A percentile compares a stretch with the other conserved stretches of the same genome.
These are phyloP conservation scores for Penicillium sclerotiorum DNA, from an alignment of 2,329 filamentous ascomycete species.

Conservation along the genomic window DNA sequence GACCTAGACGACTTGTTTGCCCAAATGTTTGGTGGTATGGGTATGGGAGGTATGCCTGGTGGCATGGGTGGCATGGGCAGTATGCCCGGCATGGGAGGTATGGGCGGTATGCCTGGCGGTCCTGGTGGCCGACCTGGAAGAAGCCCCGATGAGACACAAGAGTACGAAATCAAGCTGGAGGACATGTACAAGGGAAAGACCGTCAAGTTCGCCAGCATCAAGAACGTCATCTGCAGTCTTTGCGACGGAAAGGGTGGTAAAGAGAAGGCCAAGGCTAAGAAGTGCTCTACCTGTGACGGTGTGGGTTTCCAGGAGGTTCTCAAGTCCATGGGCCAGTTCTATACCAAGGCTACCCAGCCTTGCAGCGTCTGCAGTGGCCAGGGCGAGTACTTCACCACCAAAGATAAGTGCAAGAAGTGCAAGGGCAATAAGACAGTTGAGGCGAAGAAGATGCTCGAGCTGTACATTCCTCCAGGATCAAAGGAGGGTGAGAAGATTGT, in stretches of 20 bases:
- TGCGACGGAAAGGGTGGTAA: constrained; percentile 92
- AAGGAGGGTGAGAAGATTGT: constrained; percentile 86
- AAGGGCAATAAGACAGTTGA: constrained; percentile 86
- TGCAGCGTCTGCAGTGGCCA: constrained; percentile 83
- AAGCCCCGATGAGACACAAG: constrained; percentile 82
- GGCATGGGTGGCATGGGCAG: constrained; percentile 45
- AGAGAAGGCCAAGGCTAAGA: constrained; percentile 81
- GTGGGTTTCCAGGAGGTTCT: constrained; percentile 75
- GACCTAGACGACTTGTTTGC: constrained; percentile 91
- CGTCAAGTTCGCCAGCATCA: constrained; percentile 92
- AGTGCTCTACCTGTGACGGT: constrained; percentile 83
- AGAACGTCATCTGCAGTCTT: constrained; percentile 82
- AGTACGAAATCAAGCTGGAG: constrained; percentile 89
- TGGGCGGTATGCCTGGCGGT: constrained; percentile 33
- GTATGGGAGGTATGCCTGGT: constrained; percentile 57
- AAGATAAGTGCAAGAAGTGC: constrained; percentile 98
- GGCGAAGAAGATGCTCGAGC: constrained; percentile 91
- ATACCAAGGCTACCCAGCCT: constrained; percentile 75
- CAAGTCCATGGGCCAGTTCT: constrained; percentile 80
- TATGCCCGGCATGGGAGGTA: constrained; percentile 40
- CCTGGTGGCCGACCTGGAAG: constrained; percentile 55
- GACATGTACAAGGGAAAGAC: constrained; percentile 99
- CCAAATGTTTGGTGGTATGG: constrained; percentile 76
- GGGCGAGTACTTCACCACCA: constrained; percentile 89
- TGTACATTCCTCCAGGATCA: constrained; percentile 90